Base-by-base conservation (phyloP, 1,284 basidiomycete genomes). In the Clitocybe nebularis region DNA sequence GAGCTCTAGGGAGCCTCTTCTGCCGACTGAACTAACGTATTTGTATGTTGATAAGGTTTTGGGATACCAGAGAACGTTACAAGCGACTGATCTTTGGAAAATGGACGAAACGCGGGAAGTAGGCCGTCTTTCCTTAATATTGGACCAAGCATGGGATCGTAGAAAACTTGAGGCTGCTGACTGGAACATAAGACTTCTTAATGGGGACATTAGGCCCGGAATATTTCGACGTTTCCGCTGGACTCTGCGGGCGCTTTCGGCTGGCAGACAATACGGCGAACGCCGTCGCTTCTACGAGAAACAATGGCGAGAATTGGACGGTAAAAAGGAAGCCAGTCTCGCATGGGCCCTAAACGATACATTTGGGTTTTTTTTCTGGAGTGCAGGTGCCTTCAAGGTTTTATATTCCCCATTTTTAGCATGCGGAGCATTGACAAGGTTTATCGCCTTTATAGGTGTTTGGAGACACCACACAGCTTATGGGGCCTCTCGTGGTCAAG, bases 51-150 rank as follows among this genome's bases (percentile, higher is more conserved):
- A 41, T 5, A 23, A 76, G 71, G 66, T 70, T 3, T 64, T 82
- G 14, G 80, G 80, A 0, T 87, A 82, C 56, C 81, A 84, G 54
- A 70, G 86, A 19, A 80, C 83, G 0, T 66, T 87, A 0, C 83
- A 86, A 58, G 83, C 81, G 0, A 77, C 82, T 0, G 84, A 88
- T 58, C 60, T 86, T n/a, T 85, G 81, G 79, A 79, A 78, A 57
- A 67, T 88, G 59, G 80, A 83, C 51, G 58, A 67, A 1, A 62
- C 69, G 6, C 72, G 77, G 20, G 68, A 77, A 49, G 60, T 79
- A 6, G 73, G 69, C 0, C 49, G 55, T 13, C 67, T 88, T 21
- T 74, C 80, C 3, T 58, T 61, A 5, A 66, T 67, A 45, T 68
- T 76, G 14, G 74, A 75, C 47, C 65, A 56, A n/a, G 66, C 70